Percentiles rank a stretch among this genome's conserved stretches.
These are phyloP conservation scores for Irpex sp. DNA, from an alignment of 1,284 basidiomycete genomes.

Conservation along the genomic window DNA sequence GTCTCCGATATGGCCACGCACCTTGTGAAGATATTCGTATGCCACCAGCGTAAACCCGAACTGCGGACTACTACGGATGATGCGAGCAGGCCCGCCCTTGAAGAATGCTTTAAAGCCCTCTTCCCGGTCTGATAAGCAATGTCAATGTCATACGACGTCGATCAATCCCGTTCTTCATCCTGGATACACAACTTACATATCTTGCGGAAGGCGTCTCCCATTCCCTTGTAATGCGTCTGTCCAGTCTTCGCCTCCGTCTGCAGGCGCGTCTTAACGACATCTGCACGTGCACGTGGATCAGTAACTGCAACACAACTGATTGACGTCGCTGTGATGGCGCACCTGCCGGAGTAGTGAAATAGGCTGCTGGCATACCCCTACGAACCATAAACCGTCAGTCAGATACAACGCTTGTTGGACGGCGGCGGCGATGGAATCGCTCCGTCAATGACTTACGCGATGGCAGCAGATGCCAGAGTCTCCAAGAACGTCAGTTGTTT, in stretches of 20 bases:
- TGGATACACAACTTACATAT: conserved; percentile 54
- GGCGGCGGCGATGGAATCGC: background rate
- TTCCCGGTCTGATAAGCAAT: conserved; percentile 57
- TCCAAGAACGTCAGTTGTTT: conserved; percentile 92
- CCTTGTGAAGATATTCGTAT: conserved; percentile 80
- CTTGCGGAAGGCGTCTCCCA: conserved; percentile 86
- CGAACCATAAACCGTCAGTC: conserved; percentile 23
- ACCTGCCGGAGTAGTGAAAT: conserved; percentile 84
- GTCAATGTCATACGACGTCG: conserved; percentile 5
- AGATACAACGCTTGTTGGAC: background rate
- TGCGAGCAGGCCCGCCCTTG: conserved; percentile 93
- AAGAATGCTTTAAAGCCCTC: conserved; percentile 90
- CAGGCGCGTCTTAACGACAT: conserved; percentile 98
- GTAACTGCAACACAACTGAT: conserved; percentile 1
- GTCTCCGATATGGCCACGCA: conserved; percentile 20
- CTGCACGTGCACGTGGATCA: conserved; percentile 36
- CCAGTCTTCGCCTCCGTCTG: conserved; percentile 96
- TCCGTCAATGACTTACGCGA: conserved; percentile 55
- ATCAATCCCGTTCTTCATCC: conserved; percentile 1
- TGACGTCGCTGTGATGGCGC: conserved; percentile 23
- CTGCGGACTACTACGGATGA: conserved; percentile 84
- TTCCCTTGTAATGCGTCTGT: conserved; percentile 90
- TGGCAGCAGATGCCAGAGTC: conserved; percentile 79
- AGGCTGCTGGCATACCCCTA: conserved; percentile 94
- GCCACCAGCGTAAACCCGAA: conserved; percentile 93